These are phyloP conservation scores for Podospora pseudocomata DNA, from an alignment of 495 filamentous ascomycete species.

Conservation along the genomic window DNA sequence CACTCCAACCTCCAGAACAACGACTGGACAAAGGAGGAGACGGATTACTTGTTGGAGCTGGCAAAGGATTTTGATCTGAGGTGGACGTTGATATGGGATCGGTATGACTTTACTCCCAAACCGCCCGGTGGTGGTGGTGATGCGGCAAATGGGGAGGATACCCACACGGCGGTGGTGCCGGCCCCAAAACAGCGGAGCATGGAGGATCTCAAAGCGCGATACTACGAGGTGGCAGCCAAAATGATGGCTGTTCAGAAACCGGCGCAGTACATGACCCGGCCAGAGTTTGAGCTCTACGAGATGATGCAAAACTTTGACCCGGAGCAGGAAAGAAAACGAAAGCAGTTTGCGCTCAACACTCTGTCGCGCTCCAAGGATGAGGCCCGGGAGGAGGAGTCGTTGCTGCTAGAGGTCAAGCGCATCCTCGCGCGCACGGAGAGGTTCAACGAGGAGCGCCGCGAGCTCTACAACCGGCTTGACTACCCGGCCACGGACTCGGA, in stretches of 20 bases:
- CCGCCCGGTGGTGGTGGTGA: slow-evolving; percentile 32
- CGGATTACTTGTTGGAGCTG: slow-evolving; percentile 78
- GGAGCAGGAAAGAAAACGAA: slow-evolving; percentile 68
- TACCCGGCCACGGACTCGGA: slow-evolving; percentile 64
- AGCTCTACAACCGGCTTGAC: slow-evolving; percentile 86
- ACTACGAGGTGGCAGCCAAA: slow-evolving; percentile 78
- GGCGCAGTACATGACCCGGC: slow-evolving; percentile 74
- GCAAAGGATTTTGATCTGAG: slow-evolving; percentile 75
- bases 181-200: slow-evolving; percentile 57
- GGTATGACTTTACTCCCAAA: slow-evolving; percentile 71
- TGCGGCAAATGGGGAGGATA: slow-evolving; percentile 17
- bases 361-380: slow-evolving; percentile 80
- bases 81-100: slow-evolving; percentile 89
- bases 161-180: slow-evolving; percentile 46
- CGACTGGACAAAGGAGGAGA: slow-evolving; percentile 88
- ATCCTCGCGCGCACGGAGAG: slow-evolving; percentile 77
- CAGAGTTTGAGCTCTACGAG: slow-evolving; percentile 77
- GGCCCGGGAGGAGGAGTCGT: slow-evolving; percentile 81
- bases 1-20: slow-evolving; percentile 63
- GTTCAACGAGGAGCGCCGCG: slow-evolving; percentile 80
- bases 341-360: slow-evolving; percentile 75
- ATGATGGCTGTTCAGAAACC: slow-evolving; percentile 83
- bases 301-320: slow-evolving; percentile 83
- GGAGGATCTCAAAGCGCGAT: slow-evolving; percentile 89
- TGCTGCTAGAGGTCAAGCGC: slow-evolving; percentile 83